Evolutionary conservation across 129 eudicot genomes (phyloP).

Genomic region (Calendula officinalis): DNA sequence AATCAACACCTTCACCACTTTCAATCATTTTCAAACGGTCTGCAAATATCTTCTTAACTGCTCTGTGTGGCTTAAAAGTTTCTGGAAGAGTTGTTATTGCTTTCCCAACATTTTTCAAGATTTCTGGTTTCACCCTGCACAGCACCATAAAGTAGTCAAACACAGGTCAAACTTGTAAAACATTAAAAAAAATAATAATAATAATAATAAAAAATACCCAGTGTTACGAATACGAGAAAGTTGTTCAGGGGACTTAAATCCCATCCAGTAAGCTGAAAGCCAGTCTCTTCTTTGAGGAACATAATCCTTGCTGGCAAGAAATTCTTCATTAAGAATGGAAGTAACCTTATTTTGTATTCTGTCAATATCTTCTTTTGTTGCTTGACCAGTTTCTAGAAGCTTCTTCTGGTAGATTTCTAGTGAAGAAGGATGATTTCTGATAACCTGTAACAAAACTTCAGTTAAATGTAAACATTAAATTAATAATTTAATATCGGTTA

Average conservation of each 20-base stretch:
- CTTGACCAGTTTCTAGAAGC: slow-evolving; percentile 73
- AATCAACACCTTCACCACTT: slow-evolving; percentile 94
- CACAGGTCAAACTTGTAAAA: neutral
- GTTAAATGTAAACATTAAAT: neutral
- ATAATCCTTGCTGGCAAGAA: slow-evolving; percentile 89
- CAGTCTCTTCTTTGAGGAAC: slow-evolving; percentile 85
- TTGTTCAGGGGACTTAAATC: slow-evolving; percentile 95
- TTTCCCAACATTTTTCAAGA: slow-evolving; percentile 84
- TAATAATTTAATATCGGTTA: neutral
- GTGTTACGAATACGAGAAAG: slow-evolving; percentile 96
- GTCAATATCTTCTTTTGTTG: slow-evolving; percentile 75
- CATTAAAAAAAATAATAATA: neutral
- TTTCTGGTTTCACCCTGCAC: slow-evolving; percentile 90
- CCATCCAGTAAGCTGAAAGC: slow-evolving; percentile 96
- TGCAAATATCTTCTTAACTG: slow-evolving; percentile 73
- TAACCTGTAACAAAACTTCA: slow-evolving; percentile 47
- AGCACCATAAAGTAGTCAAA: slow-evolving; percentile 11
- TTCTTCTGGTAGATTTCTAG: slow-evolving; percentile 79
- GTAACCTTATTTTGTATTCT: slow-evolving; percentile 68
- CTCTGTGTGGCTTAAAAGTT: slow-evolving; percentile 89
- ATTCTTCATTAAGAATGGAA: slow-evolving; percentile 88
- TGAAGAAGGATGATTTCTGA: slow-evolving; percentile 84
- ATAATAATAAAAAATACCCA: slow-evolving; percentile 50
- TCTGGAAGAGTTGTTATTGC: slow-evolving; percentile 87
- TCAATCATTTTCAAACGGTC: slow-evolving; percentile 95